A percentile compares a stretch with the other conserved stretches of the same genome.
phyloP scores from a whole-genome alignment of 129 eudicot genomes.

The Kitagawia praeruptora region DNA sequence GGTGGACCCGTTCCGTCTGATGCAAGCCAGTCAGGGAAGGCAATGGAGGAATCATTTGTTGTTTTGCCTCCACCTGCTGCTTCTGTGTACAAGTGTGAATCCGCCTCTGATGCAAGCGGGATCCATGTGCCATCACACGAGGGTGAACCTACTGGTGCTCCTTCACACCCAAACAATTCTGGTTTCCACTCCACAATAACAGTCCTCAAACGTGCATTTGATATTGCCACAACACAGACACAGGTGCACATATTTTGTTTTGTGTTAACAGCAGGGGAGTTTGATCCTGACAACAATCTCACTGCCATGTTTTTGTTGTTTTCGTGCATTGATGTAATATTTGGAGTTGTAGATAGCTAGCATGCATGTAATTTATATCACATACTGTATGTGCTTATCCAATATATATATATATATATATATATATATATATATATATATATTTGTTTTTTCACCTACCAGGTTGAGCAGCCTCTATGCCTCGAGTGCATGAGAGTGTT shows the following conservation, averaged over 20 bases:
- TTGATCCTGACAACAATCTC: background rate
- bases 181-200: conserved; percentile 88
- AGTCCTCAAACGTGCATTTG: conserved; percentile 86
- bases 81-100: conserved; percentile 83
- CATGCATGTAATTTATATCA: background rate
- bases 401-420: background rate
- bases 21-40: conserved; percentile 49
- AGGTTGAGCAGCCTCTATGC: conserved; percentile 96
- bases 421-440: no score
- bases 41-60: conserved; percentile 96
- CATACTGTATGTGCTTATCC: background rate
- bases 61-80: conserved; percentile 97
- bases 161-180: conserved; percentile 57
- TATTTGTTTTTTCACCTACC: background rate
- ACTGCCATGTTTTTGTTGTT: background rate
- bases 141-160: conserved; percentile 35
- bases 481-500: conserved; percentile 95
- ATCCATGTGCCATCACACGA: conserved; percentile 41
- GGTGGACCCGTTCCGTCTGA: conserved; percentile 42
- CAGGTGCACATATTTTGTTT: conserved; percentile 32
- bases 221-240: conserved; percentile 85
- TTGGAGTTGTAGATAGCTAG: background rate
- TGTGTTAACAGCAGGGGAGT: background rate
- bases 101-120: conserved; percentile 60
- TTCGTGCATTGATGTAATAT: background rate